phyloP scores from a whole-genome alignment of 495 filamentous ascomycete genomes.

The Penicillium arizonense region DNA sequence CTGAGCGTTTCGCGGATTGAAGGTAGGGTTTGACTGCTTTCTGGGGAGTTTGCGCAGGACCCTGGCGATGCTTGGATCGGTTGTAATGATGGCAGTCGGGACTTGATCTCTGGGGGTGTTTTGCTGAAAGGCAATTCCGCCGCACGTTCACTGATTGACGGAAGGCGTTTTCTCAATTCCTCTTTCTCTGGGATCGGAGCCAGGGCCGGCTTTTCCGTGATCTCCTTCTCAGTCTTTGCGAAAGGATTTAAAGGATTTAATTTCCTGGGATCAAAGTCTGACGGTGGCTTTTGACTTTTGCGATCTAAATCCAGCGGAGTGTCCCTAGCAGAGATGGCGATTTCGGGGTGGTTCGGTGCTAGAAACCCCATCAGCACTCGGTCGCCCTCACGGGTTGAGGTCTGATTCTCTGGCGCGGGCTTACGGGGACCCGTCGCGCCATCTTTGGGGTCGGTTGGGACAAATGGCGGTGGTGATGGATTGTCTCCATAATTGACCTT shows the following conservation, averaged over 20 bases:
- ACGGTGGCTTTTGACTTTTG: background rate
- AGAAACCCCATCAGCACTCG: slow-evolving; percentile 48
- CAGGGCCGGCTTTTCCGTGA: too few relatives aligned
- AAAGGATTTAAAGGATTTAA: background rate
- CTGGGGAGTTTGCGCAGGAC: slow-evolving; percentile 37
- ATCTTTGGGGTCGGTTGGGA: slow-evolving; percentile 8
- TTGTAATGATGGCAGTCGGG: slow-evolving; percentile 13
- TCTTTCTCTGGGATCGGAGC: background rate
- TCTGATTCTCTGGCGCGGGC: slow-evolving; percentile 32
- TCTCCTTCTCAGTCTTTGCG: background rate
- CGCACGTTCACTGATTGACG: background rate
- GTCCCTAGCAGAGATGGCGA: slow-evolving; percentile 30
- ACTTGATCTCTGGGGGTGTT: slow-evolving; percentile 5
- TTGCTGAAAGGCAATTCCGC: background rate
- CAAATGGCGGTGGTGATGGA: slow-evolving; percentile 30
- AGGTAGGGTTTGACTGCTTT: slow-evolving; percentile 40
- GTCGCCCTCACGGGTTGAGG: slow-evolving; percentile 36
- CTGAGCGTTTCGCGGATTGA: slow-evolving; percentile 43
- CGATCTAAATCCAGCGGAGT: slow-evolving; percentile 18
- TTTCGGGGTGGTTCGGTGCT: slow-evolving; percentile 45
- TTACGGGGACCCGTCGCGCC: slow-evolving; percentile 28
- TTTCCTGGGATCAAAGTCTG: background rate
- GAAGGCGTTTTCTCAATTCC: slow-evolving; percentile 2
- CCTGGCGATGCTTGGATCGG: slow-evolving; percentile 7
- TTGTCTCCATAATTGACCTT: slow-evolving; percentile 24